Evolutionary conservation across 108 stramenopile genomes (phyloP), one percentile per base, ranked within the genome.

Genomic region (Fragilaria crotonensis): DNA sequence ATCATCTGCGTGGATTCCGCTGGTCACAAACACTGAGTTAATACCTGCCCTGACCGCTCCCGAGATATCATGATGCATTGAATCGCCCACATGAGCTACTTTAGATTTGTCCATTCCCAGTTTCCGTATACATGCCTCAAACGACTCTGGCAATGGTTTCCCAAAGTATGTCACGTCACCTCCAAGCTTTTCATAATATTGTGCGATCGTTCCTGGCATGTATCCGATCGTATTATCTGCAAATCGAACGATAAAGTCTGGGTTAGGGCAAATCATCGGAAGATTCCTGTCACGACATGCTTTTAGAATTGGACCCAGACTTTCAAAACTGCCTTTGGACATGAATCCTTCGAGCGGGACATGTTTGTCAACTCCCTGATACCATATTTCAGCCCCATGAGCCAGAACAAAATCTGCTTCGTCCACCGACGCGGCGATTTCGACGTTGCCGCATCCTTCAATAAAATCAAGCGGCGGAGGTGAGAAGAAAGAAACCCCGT

Each of bases 21-120:
- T 73, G 17, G 77, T 48, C 30, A 95, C 78, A 59, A 87, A 87
- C 9, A 93, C 56, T 51, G 67, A 75, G 14, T 68, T 71, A 48
- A 95, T 62, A 0, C 73, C 77, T 5, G 87, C 76, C 30, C 70
- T 52, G 62, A 77, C 80, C 1, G 94, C 91, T 25, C 94, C 91
- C n/a, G 70, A 62, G 21, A 95, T 64, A 63, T 95, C 94, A 69
- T 95, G 94, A 51, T 89, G 81, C 46, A 95, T 67, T 22, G 87
- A 89, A 71, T 95, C 94, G 0, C 91, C 94, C 5, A 95, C 89
- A 52, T 90, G 85, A 2, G 75, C 80, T 0, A 86, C 77, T 26
- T 47, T 33, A 5, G 55, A 33, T 2, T 27, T 47, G 2, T 48
- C 23, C 27, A 87, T 45, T 30, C 63, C 67, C 41, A 85, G 51